A percentile compares a stretch with the other conserved stretches of the same genome.
These are phyloP conservation scores for Gilbertella persicaria DNA, from an alignment of 371 early-diverging fungal species.

Conservation along the genomic window DNA sequence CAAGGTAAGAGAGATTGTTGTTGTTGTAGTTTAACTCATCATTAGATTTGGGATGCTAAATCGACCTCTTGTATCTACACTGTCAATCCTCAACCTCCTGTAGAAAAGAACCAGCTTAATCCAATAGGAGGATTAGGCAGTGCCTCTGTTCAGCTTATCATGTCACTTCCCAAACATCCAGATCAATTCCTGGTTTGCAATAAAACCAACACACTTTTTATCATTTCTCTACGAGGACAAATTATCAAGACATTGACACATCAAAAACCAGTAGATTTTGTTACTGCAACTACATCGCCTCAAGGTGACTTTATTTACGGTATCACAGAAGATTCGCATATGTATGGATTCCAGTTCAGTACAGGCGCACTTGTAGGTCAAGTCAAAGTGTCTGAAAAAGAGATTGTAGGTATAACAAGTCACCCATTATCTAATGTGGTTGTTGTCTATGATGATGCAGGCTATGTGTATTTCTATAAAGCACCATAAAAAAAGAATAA, in stretches of 20 bases:
- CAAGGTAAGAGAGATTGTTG: conserved; percentile 53
- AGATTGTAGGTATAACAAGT: conserved; percentile 68
- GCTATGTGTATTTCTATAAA: conserved; percentile 62
- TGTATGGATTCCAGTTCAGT: conserved; percentile 62
- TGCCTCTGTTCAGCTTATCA: conserved; percentile 31
- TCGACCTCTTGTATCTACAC: conserved; percentile 28
- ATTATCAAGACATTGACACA: conserved; percentile 44
- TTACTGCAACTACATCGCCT: conserved; percentile 65
- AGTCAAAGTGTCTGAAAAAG: conserved; percentile 54
- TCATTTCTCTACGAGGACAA: conserved; percentile 62
- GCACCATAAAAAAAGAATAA: conserved; percentile 11
- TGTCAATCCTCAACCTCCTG: conserved; percentile 20
- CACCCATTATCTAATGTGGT: conserved; percentile 79
- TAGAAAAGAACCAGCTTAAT: conserved; percentile 26
- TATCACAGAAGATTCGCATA: conserved; percentile 59
- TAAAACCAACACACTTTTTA: conserved; percentile 64
- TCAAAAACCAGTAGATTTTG: conserved; percentile 55
- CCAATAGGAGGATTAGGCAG: conserved; percentile 29
- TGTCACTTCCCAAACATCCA: conserved; percentile 48
- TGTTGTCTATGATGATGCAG: conserved; percentile 69
- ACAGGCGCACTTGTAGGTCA: conserved; percentile 45
- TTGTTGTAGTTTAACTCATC: neutral
- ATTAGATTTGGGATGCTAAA: conserved; percentile 74
- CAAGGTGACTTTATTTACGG: conserved; percentile 79
- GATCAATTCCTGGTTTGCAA: conserved; percentile 76